These are phyloP conservation scores for Debaryomycetaceae sp. DNA, from an alignment of 1,139 yeast species.

Conservation along the genomic window DNA sequence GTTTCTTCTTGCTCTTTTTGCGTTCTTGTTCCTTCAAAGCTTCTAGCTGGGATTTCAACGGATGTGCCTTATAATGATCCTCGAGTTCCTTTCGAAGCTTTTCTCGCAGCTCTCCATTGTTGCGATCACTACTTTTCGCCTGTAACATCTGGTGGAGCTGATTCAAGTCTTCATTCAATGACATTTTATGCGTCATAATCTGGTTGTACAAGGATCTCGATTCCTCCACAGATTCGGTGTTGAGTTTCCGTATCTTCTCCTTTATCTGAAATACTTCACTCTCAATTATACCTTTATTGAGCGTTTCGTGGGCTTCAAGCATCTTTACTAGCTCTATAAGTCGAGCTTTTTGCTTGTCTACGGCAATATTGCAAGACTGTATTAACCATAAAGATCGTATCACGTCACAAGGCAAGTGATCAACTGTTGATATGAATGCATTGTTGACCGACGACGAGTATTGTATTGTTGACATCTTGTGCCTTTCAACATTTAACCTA, in stretches of 20 bases:
- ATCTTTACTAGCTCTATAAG: constrained; percentile 14
- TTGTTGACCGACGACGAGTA: constrained; percentile 28
- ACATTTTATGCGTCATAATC: constrained; percentile 27
- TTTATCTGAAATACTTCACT: constrained; percentile 11
- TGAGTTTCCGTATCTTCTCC: constrained; percentile 10
- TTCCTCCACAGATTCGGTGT: constrained; percentile 33
- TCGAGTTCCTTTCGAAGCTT: constrained; percentile 29
- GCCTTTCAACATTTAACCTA: background rate
- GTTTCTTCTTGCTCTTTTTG: constrained; percentile 7
- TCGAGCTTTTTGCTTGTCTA: constrained; percentile 19
- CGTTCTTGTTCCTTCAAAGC: constrained; percentile 34
- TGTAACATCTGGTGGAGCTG: constrained; percentile 22
- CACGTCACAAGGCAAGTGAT: constrained; percentile 46
- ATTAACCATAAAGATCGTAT: constrained; percentile 46
- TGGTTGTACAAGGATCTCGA: constrained; percentile 33
- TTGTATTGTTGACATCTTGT: constrained; percentile 9
- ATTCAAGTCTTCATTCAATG: constrained; percentile 27
- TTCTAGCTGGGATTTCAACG: constrained; percentile 38
- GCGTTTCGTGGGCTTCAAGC: constrained; percentile 6
- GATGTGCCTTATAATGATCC: constrained; percentile 33
- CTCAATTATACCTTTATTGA: constrained; percentile 6
- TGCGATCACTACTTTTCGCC: constrained; percentile 8
- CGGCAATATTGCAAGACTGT: constrained; percentile 34
- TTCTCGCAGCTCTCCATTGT: constrained; percentile 13
- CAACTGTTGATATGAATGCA: constrained; percentile 43